Evolutionary conservation across 345 rosid species (phyloP).

Genomic region (Syzygium aromaticum): DNA sequence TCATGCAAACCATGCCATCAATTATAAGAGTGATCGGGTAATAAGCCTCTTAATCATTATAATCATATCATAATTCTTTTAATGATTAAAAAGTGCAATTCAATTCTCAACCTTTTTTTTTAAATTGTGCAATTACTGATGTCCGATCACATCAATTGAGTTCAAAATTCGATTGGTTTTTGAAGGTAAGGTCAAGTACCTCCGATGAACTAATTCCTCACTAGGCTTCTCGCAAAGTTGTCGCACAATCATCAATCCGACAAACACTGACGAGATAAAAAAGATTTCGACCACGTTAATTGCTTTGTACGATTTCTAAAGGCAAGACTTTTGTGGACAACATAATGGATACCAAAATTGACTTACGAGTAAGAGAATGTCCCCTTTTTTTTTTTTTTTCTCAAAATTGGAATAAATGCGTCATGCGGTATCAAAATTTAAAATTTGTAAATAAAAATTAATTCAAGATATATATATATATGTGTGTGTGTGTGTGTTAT

Average conservation of each 20-base stretch:
- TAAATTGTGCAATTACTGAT: too few relatives aligned
- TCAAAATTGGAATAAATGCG: not conserved
- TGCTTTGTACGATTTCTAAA: fast-evolving
- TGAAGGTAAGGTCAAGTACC: too few relatives aligned
- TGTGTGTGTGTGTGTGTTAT: too few relatives aligned
- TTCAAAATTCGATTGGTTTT: not conserved
- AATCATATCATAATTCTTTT: too few relatives aligned
- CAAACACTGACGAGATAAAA: not conserved
- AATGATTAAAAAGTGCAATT: too few relatives aligned
- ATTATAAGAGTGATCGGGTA: not conserved
- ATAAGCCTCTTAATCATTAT: too few relatives aligned
- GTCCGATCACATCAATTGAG: fast-evolving
- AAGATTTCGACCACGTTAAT: not conserved
- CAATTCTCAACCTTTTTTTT: not conserved
- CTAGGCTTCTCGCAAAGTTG: too few relatives aligned
- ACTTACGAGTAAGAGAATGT: not conserved
- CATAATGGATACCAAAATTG: not conserved
- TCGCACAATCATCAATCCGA: fast-evolving
- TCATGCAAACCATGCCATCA: not conserved
- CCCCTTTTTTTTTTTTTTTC: fast-evolving
- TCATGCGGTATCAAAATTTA: not conserved
- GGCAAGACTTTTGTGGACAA: not conserved
- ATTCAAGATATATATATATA: too few relatives aligned
- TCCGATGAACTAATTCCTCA: not conserved
- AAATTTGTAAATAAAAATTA: too few relatives aligned